Evolutionary conservation across 176 grass and related monocot genomes (phyloP).

Genomic region (Musa schizocarpa): DNA sequence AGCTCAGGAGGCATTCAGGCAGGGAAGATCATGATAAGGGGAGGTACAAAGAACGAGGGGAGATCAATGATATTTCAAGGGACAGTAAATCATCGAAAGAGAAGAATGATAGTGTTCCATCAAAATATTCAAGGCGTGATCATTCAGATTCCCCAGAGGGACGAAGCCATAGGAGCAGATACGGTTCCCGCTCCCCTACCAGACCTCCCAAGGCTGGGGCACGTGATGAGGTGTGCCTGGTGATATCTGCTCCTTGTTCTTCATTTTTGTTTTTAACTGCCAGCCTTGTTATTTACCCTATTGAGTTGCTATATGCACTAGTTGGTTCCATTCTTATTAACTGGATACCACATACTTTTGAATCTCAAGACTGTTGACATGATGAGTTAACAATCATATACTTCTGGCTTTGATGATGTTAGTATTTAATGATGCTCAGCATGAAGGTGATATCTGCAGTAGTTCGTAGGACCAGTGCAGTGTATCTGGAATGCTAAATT

Average conservation of each 20-base stretch:
- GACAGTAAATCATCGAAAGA: slow-evolving; percentile 27
- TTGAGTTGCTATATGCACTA: neutral
- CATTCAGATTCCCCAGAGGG: slow-evolving; percentile 49
- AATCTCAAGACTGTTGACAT: too few species aligned
- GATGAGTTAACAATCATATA: neutral
- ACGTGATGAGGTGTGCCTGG: slow-evolving; percentile 70
- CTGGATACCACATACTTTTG: neutral
- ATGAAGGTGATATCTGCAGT: neutral
- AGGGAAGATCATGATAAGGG: slow-evolving; percentile 26
- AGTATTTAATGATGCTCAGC: neutral
- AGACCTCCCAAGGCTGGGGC: slow-evolving; percentile 33
- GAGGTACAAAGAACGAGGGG: slow-evolving; percentile 8
- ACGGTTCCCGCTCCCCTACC: slow-evolving; percentile 36
- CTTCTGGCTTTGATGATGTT: neutral
- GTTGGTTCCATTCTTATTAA: neutral
- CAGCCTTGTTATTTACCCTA: neutral
- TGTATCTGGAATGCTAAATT: neutral
- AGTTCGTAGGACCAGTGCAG: neutral
- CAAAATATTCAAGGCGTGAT: slow-evolving; percentile 37
- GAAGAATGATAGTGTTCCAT: slow-evolving; percentile 30
- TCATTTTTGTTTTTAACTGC: slow-evolving; percentile 4
- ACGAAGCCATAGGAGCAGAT: slow-evolving; percentile 24
- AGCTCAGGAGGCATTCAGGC: slow-evolving; percentile 18
- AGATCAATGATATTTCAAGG: slow-evolving; percentile 19
- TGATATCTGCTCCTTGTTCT: slow-evolving; percentile 29